These are phyloP conservation scores for Pharnaceum exiguum DNA, from an alignment of 148 eudicot genomes.

Conservation along the genomic window DNA sequence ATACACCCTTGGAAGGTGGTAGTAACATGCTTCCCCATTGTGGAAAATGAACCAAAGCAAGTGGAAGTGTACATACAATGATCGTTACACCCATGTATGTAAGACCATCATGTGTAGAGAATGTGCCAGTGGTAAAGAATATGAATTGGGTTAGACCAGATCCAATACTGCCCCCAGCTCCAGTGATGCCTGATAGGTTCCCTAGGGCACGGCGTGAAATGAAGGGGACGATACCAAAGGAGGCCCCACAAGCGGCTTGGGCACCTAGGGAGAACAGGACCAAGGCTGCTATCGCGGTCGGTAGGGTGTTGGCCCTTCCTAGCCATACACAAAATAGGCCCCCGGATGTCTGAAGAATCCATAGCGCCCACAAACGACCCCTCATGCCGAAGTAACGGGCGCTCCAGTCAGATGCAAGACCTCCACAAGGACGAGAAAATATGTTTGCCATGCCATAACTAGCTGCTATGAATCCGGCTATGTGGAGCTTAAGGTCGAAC, in stretches of 20 bases:
- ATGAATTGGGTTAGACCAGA: slow-evolving; percentile 38
- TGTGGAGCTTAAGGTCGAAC: slow-evolving; percentile 38
- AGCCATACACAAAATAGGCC: slow-evolving; percentile 40
- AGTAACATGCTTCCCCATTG: slow-evolving; percentile 53
- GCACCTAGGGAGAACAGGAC: slow-evolving; percentile 45
- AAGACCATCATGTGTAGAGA: slow-evolving; percentile 30
- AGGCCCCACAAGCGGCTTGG: slow-evolving; percentile 45
- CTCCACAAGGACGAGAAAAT: slow-evolving; percentile 39
- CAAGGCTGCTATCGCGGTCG: slow-evolving; percentile 26
- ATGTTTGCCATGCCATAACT: slow-evolving; percentile 48
- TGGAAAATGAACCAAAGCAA: slow-evolving; percentile 39
- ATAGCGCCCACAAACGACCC: slow-evolving; percentile 42
- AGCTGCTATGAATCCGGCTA: slow-evolving; percentile 46
- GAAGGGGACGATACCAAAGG: slow-evolving; percentile 43
- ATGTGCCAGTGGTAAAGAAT: slow-evolving; percentile 26
- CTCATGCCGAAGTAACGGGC: slow-evolving; percentile 44
- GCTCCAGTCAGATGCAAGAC: slow-evolving; percentile 31
- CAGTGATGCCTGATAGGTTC: slow-evolving; percentile 39
- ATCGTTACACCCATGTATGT: slow-evolving; percentile 39
- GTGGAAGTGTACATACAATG: slow-evolving; percentile 32
- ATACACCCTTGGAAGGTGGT: slow-evolving; percentile 15
- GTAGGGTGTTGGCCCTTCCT: slow-evolving; percentile 30
- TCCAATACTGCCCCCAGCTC: slow-evolving; percentile 42
- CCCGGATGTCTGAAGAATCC: slow-evolving; percentile 41
- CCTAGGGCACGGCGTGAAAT: slow-evolving; percentile 42